These are phyloP conservation scores for Schizochytrium sp. DNA, from an alignment of 108 stramenopile species.

Conservation along the genomic window DNA sequence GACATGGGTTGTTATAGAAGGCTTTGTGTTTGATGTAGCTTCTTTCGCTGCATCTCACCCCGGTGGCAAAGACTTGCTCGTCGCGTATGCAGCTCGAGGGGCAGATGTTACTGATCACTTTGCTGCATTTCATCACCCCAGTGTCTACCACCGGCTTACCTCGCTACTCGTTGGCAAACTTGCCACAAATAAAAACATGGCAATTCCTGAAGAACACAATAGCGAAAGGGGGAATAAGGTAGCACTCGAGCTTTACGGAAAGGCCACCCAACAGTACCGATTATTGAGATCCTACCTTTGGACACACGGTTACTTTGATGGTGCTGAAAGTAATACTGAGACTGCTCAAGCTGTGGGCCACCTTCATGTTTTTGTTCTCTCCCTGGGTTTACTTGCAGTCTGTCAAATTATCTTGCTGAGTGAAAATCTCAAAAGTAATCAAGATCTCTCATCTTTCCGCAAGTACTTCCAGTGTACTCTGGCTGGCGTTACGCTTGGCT, in stretches of 20 bases:
- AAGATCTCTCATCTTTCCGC: background rate
- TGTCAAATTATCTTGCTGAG: background rate
- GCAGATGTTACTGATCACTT: constrained; percentile 58
- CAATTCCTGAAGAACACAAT: background rate
- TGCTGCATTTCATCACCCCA: constrained; percentile 26
- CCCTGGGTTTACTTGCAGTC: background rate
- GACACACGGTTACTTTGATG: constrained; percentile 46
- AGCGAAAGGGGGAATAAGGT: too few relatives aligned
- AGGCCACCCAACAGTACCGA: constrained; percentile 37
- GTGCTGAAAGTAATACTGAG: background rate
- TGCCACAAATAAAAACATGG: background rate
- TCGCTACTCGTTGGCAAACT: background rate
- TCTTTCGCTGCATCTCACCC: constrained; percentile 49
- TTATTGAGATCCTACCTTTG: constrained; percentile 59
- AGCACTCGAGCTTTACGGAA: background rate
- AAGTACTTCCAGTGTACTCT: constrained; percentile 15
- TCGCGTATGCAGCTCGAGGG: background rate
- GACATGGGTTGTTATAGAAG: constrained; percentile 16
- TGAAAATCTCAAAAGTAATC: background rate
- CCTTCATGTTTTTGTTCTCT: background rate
- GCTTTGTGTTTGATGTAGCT: constrained; percentile 59
- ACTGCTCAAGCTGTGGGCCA: background rate
- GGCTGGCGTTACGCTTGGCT: background rate
- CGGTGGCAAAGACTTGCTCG: constrained; percentile 33
- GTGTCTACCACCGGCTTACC: background rate